Conservation (phyloP, 257 asterid genomes). For the Nicotiana paniculata region DNA sequence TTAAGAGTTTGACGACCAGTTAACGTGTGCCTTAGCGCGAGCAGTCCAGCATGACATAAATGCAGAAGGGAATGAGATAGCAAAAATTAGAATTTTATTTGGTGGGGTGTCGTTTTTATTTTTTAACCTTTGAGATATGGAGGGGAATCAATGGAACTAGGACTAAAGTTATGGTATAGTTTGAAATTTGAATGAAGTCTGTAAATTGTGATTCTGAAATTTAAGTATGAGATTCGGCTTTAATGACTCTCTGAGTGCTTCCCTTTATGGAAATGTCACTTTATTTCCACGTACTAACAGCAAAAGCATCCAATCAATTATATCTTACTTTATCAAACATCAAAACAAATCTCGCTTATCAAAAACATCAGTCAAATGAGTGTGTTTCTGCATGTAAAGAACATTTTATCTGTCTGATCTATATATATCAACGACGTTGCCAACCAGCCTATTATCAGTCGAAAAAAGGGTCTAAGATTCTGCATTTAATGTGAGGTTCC, state of each 20-base stretch:
- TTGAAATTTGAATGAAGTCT: not conserved
- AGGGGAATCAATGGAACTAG: not conserved
- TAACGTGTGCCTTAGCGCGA: slow-evolving; percentile 7
- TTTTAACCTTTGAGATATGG: not conserved
- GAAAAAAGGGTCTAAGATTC: not conserved
- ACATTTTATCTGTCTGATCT: not conserved
- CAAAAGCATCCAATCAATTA: slow-evolving; percentile 6
- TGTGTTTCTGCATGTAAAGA: slow-evolving; percentile 14
- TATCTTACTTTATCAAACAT: slow-evolving; percentile 9
- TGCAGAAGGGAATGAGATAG: not conserved
- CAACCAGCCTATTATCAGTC: too few species aligned
- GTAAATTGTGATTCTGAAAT: slow-evolving; percentile 24
- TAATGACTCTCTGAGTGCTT: not conserved
- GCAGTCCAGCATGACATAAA: slow-evolving; percentile 5
- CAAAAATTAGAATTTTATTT: not conserved
- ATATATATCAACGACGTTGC: not conserved
- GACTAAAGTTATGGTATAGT: not conserved
- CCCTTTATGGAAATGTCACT: slow-evolving; percentile 16
- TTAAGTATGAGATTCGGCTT: slow-evolving; percentile 21
- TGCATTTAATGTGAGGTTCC: not conserved
- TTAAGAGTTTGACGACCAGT: not conserved
- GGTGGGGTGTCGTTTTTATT: not conserved
- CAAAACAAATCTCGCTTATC: not conserved
- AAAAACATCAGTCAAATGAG: slow-evolving; percentile 5
- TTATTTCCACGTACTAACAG: not conserved